These are phyloP conservation scores for Babesia bovis DNA, from an alignment of 169 alveolate species.

Conservation along the genomic window DNA sequence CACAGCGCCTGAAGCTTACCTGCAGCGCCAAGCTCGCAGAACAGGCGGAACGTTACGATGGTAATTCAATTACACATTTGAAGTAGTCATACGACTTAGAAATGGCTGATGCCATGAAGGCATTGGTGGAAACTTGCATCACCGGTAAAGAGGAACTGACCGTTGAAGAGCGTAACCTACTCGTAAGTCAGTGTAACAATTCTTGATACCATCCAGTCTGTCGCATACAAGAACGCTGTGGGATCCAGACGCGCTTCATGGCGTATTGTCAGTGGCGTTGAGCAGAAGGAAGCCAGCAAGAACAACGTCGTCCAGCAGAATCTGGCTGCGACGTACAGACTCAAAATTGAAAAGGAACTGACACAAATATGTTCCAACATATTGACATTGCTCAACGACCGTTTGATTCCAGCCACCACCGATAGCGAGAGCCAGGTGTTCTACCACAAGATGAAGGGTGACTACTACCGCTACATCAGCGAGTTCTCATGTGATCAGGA, in stretches of 20 bases:
- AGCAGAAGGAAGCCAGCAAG: slow-evolving; percentile 94
- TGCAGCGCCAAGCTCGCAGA: slow-evolving; percentile 97
- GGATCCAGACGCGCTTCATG: slow-evolving; percentile 98
- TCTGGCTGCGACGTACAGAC: slow-evolving; percentile 90
- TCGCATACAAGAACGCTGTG: slow-evolving; percentile 98
- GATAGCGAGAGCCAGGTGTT: slow-evolving; percentile 93
- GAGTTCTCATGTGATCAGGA: slow-evolving; percentile 95
- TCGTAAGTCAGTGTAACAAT: slow-evolving; percentile 32
- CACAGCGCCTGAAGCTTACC: slow-evolving; percentile 74
- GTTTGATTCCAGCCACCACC: slow-evolving; percentile 89
- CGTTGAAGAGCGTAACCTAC: slow-evolving; percentile 92
- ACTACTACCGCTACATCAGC: slow-evolving; percentile 95
- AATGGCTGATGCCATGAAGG: slow-evolving; percentile 81
- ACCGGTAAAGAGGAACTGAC: slow-evolving; percentile 86
- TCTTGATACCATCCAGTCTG: slow-evolving; percentile 80
- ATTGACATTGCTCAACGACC: slow-evolving; percentile 84
- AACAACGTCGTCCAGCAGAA: slow-evolving; percentile 87
- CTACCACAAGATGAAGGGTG: slow-evolving; percentile 99
- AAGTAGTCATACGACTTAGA: slow-evolving; percentile 40
- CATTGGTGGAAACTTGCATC: slow-evolving; percentile 76
- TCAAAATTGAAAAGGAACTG: slow-evolving; percentile 93
- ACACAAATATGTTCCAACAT: slow-evolving; percentile 91
- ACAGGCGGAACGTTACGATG: slow-evolving; percentile 99
- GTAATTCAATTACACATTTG: slow-evolving; percentile 74
- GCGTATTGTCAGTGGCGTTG: slow-evolving; percentile 95